A percentile compares a stretch with the other conserved stretches of the same genome.
These are phyloP conservation scores for Camellia oleifera DNA, from an alignment of 179 eudicot species.

Conservation along the genomic window DNA sequence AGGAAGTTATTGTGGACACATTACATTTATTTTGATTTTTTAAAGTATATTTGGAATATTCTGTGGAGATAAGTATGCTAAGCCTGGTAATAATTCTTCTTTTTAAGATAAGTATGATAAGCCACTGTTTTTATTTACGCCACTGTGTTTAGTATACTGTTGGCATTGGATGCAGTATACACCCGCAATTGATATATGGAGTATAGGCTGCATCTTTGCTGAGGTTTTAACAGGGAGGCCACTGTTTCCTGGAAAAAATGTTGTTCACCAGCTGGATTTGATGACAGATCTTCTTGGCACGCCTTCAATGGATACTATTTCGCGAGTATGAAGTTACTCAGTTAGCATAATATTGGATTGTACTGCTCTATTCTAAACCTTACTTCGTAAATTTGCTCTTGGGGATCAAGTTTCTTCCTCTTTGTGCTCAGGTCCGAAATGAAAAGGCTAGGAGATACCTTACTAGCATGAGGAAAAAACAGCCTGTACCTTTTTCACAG, in stretches of 20 bases:
- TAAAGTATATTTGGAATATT: background rate
- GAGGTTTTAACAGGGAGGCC: constrained; percentile 42
- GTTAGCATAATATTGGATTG: background rate
- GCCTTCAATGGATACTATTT: constrained; percentile 43
- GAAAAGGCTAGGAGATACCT: constrained; percentile 65
- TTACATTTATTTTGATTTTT: background rate
- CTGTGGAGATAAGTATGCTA: background rate
- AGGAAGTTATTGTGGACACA: background rate
- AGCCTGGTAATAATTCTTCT: background rate
- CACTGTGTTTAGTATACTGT: background rate
- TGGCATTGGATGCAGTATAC: constrained; percentile 26
- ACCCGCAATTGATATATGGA: constrained; percentile 36
- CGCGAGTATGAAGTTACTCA: constrained; percentile 22
- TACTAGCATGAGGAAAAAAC: constrained; percentile 49
- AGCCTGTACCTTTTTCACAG: constrained; percentile 41
- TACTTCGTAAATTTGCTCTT: background rate
- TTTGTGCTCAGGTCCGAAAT: constrained; percentile 47
- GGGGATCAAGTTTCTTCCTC: constrained; percentile 1
- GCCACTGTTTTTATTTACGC: background rate
- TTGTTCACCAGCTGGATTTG: constrained; percentile 50
- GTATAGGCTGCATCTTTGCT: constrained; percentile 37
- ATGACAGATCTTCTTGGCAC: constrained; percentile 50
- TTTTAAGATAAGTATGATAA: background rate
- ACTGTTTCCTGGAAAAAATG: constrained; percentile 44
- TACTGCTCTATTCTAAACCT: background rate